phyloP scores from a whole-genome alignment of 495 filamentous ascomycete species.

The Tuber melanosporum region DNA sequence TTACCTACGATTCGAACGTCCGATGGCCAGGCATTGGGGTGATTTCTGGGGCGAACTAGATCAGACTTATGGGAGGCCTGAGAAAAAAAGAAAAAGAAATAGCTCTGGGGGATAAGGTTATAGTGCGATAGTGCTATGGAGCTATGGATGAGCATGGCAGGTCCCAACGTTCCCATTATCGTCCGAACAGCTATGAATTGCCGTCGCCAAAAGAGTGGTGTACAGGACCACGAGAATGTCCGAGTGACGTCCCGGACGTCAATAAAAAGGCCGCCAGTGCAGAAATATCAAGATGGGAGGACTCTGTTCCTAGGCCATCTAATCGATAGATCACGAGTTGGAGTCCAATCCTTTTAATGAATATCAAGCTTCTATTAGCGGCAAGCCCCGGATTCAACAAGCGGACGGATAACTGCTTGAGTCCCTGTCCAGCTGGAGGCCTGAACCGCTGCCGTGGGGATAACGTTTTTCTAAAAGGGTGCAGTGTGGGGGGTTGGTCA shows the following conservation, averaged over 20 bases:
- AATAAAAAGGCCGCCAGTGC: background rate
- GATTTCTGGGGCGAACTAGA: background rate
- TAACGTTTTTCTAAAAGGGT: background rate
- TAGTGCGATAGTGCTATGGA: background rate
- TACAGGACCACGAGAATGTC: background rate
- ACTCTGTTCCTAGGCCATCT: background rate
- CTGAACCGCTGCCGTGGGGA: background rate
- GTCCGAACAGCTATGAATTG: background rate
- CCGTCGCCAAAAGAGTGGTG: background rate
- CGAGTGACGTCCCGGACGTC: background rate
- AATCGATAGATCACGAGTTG: background rate
- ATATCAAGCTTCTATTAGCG: background rate
- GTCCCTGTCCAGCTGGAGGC: background rate
- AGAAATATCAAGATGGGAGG: background rate
- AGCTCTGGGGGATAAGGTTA: background rate
- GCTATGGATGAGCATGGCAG: background rate
- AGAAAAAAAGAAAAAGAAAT: background rate
- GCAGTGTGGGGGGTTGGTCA: rapidly evolving
- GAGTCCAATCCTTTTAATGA: background rate
- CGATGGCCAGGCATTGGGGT: background rate
- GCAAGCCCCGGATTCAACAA: background rate
- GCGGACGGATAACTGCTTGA: background rate
- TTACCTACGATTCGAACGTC: background rate
- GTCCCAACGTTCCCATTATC: background rate
- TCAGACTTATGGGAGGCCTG: background rate